A percentile compares a stretch with the other conserved stretches of the same genome.
Evolutionary conservation across 2,329 filamentous ascomycete genomes (phyloP).

Genomic region (Myriangium duriaei): DNA sequence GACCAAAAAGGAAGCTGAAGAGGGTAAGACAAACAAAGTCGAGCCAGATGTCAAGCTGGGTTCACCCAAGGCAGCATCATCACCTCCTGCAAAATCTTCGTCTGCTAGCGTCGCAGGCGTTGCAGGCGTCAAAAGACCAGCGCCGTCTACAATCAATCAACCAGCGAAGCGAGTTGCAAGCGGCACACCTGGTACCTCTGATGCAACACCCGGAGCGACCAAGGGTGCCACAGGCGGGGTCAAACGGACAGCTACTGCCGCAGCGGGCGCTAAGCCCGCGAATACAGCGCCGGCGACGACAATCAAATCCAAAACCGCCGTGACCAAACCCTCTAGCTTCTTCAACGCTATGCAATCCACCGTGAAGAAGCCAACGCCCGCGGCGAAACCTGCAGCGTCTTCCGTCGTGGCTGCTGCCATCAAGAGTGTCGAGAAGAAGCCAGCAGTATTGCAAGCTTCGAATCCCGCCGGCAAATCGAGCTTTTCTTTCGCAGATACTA

Average conservation of each 20-base stretch:
- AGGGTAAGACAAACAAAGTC: slow-evolving; percentile 17
- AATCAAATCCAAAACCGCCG: slow-evolving; percentile 24
- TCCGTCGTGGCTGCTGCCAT: slow-evolving; percentile 12
- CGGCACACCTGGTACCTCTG: slow-evolving; percentile 5
- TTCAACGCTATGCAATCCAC: slow-evolving; percentile 35
- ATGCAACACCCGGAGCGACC: slow-evolving; percentile 3
- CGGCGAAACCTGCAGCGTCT: slow-evolving; percentile 11
- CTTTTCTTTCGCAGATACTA: slow-evolving; percentile 27
- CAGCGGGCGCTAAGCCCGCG: slow-evolving; percentile 17
- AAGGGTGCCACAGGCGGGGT: slow-evolving; percentile 12
- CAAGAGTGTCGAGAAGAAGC: slow-evolving; percentile 12
- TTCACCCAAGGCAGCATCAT: slow-evolving; percentile 3
- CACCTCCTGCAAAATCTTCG: slow-evolving; percentile 10
- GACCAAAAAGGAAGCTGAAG: slow-evolving; percentile 26
- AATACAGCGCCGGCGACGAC: slow-evolving; percentile 13
- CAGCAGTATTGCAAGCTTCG: slow-evolving; percentile 9
- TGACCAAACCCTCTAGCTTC: slow-evolving; percentile 33
- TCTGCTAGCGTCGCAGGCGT: slow-evolving; percentile 16
- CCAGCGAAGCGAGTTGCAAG: slow-evolving; percentile 24
- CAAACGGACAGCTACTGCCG: slow-evolving; percentile 14
- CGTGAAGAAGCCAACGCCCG: slow-evolving; percentile 30
- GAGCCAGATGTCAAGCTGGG: slow-evolving; percentile 20
- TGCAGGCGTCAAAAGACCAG: slow-evolving; percentile 24
- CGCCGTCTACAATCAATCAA: slow-evolving; percentile 10
- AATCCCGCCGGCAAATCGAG: slow-evolving; percentile 18